A percentile compares a stretch with the other conserved stretches of the same genome.
These are phyloP conservation scores for Thelonectria blattea DNA, from an alignment of 2,329 filamentous ascomycete genomes.

Conservation along the genomic window DNA sequence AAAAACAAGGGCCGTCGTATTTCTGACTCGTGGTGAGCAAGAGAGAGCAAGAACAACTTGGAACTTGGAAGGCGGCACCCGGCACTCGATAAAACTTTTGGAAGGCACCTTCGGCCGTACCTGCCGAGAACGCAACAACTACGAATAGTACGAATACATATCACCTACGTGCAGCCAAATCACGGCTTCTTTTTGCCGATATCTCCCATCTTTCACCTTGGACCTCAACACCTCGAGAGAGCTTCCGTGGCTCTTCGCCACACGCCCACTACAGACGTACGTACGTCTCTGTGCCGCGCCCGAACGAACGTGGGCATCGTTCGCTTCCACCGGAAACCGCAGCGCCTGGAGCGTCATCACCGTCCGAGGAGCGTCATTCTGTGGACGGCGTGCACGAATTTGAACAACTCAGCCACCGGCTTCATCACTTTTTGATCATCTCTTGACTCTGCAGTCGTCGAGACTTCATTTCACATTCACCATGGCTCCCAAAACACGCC, in stretches of 20 bases:
- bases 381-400: background rate
- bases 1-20: background rate
- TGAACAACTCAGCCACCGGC: background rate
- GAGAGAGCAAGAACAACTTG: too few species aligned
- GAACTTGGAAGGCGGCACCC: background rate
- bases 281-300: background rate
- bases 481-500: constrained; percentile 47
- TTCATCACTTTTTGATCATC: background rate
- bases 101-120: background rate
- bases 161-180: constrained; percentile 1
- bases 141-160: background rate
- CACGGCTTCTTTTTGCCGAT: constrained; percentile 4
- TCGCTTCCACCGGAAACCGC: background rate
- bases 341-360: constrained; percentile 14
- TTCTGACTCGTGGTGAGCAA: background rate
- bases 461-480: background rate
- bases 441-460: background rate
- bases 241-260: constrained; percentile 2
- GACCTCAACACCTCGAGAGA: background rate
- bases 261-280: background rate
- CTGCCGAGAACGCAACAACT: background rate
- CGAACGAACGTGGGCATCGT: background rate
- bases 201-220: background rate
- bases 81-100: background rate
- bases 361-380: background rate